A percentile compares a stretch with the other conserved stretches of the same genome.
phyloP scores from a whole-genome alignment of 148 eudicot genomes.

The Chenopodium berlandieri region DNA sequence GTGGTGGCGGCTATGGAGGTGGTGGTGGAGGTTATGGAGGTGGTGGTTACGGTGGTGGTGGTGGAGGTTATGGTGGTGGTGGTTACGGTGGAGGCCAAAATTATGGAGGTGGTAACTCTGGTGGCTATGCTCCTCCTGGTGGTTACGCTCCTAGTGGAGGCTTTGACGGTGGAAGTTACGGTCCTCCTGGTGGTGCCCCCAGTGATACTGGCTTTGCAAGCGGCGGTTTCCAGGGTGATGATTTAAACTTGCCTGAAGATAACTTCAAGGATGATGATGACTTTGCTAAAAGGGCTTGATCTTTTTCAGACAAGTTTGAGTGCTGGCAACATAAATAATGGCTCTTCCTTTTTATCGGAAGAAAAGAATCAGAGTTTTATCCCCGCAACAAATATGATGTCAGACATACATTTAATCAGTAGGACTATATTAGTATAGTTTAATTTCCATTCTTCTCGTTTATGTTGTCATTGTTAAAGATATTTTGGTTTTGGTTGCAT shows the following conservation, averaged over 20 bases:
- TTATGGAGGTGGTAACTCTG: slow-evolving; percentile 29
- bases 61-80: slow-evolving; percentile 32
- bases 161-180: slow-evolving; percentile 19
- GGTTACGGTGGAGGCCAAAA: slow-evolving; percentile 33
- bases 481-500: background rate
- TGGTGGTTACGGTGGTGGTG: slow-evolving; percentile 25
- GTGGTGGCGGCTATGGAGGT: slow-evolving; percentile 26
- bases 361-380: background rate
- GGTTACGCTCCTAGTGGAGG: slow-evolving; percentile 23
- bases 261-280: slow-evolving; percentile 27
- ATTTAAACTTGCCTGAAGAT: slow-evolving; percentile 26
- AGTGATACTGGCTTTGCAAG: slow-evolving; percentile 29
- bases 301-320: background rate
- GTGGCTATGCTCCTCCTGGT: slow-evolving; percentile 27
- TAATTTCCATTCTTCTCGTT: slow-evolving; percentile 1
- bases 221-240: slow-evolving; percentile 35
- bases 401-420: slow-evolving; percentile 20
- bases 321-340: background rate
- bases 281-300: slow-evolving; percentile 30
- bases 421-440: slow-evolving; percentile 21
- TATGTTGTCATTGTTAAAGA: background rate
- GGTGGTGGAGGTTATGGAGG: slow-evolving; percentile 42
- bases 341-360: background rate
- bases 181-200: slow-evolving; percentile 28
- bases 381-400: slow-evolving; percentile 27